phyloP scores from a whole-genome alignment of 2,329 filamentous ascomycete species.

The Penicillium sp. region DNA sequence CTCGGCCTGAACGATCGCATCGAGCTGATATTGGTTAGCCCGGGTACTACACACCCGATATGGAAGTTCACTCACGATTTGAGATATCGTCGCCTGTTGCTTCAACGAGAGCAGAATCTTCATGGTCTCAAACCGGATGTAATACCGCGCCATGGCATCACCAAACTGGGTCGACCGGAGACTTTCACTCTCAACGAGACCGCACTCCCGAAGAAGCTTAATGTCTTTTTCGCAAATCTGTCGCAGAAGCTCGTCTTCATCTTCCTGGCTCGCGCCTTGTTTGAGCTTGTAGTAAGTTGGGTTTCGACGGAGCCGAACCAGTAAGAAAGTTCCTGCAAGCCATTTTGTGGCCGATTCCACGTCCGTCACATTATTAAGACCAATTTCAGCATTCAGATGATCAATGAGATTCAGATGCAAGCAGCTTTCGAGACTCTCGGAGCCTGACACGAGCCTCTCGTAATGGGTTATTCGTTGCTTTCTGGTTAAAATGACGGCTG shows the following conservation, averaged over 20 bases:
- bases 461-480: conserved; percentile 64
- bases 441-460: conserved; percentile 69
- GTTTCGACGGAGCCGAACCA: conserved; percentile 69
- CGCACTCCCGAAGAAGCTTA: conserved; percentile 58
- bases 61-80: conserved; percentile 58
- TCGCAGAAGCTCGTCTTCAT: conserved; percentile 64
- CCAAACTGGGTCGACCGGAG: conserved; percentile 70
- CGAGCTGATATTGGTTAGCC: conserved; percentile 53
- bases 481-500: conserved; percentile 76
- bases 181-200: conserved; percentile 54
- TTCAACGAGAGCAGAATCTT: conserved; percentile 63
- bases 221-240: conserved; percentile 71
- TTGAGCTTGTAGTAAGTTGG: conserved; percentile 68
- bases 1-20: conserved; percentile 62
- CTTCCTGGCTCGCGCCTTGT: conserved; percentile 48
- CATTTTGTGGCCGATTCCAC: conserved; percentile 66
- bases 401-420: conserved; percentile 78
- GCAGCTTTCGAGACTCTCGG: conserved; percentile 72
- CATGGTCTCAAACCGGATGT: conserved; percentile 78
- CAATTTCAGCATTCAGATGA: conserved; percentile 81
- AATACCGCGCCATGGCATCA: conserved; percentile 79
- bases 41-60: background rate
- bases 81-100: conserved; percentile 59
- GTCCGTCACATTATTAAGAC: conserved; percentile 68
- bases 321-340: conserved; percentile 75